Percentiles rank a stretch among this genome's conserved stretches.
Evolutionary conservation across 495 filamentous ascomycete species (phyloP).

Genomic region (Saxophila tyrrhenica): DNA sequence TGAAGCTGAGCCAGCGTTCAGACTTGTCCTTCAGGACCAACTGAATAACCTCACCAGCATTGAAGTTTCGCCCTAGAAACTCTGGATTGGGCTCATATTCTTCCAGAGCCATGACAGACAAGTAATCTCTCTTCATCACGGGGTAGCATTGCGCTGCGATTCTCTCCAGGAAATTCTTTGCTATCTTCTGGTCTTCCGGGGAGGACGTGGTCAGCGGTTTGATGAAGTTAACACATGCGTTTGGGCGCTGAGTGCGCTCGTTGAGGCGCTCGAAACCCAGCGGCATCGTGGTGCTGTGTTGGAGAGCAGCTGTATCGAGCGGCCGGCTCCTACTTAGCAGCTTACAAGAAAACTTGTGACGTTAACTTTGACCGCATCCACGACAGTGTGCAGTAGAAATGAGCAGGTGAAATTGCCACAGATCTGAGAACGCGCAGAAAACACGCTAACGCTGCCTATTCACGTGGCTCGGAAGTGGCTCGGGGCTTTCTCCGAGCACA

Average conservation of each 20-base stretch:
- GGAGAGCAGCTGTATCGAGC: too few relatives aligned
- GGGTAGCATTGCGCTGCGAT: conserved; percentile 69
- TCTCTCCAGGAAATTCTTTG: conserved; percentile 60
- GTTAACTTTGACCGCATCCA: too few relatives aligned
- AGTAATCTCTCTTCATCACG: conserved; percentile 57
- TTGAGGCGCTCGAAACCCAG: conserved; percentile 59
- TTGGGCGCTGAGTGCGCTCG: conserved; percentile 51
- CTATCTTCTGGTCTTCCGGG: conserved; percentile 36
- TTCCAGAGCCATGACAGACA: conserved; percentile 62
- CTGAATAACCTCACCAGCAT: conserved; percentile 72
- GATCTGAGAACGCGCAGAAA: too few relatives aligned
- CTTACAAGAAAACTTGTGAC: too few relatives aligned
- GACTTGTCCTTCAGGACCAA: conserved; percentile 54
- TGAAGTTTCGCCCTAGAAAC: conserved; percentile 72
- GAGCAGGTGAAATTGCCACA: too few relatives aligned
- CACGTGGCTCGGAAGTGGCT: too few relatives aligned
- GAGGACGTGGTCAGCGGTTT: conserved; percentile 51
- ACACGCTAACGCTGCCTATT: too few relatives aligned
- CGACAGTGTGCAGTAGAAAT: too few relatives aligned
- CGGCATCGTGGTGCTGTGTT: conserved; percentile 41
- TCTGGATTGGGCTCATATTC: conserved; percentile 64
- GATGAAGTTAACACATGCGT: conserved; percentile 63
- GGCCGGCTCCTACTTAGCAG: too few relatives aligned
- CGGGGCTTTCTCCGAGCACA: too few relatives aligned
- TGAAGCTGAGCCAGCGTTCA: conserved; percentile 61